These are phyloP conservation scores for Pseudogymnoascus sp. DNA, from an alignment of 2,329 filamentous ascomycete genomes.

Conservation along the genomic window DNA sequence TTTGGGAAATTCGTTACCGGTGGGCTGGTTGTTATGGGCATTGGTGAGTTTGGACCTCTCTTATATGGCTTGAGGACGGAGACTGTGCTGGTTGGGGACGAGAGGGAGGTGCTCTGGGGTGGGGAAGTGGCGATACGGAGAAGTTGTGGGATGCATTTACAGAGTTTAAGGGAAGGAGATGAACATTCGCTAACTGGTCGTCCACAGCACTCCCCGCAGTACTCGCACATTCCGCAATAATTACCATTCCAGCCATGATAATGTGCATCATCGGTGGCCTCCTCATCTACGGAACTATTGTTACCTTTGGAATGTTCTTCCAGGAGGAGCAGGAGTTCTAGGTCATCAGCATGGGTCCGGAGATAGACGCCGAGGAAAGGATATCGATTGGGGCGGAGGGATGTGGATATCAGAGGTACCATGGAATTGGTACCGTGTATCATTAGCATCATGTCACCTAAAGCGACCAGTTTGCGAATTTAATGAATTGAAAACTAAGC, in stretches of 20 bases:
- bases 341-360: background rate
- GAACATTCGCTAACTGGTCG: background rate
- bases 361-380: background rate
- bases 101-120: background rate
- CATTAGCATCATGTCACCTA: constrained; percentile 7
- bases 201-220: constrained; percentile 72
- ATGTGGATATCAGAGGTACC: background rate
- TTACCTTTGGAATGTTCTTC: constrained; percentile 98
- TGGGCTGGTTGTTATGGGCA: constrained; percentile 94
- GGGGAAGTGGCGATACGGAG: background rate
- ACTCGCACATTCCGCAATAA: constrained; percentile 79
- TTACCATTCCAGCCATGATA: constrained; percentile 75
- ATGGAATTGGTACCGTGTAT: background rate
- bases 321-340: constrained; percentile 94
- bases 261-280: constrained; percentile 93
- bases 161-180: background rate
- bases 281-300: constrained; percentile 95
- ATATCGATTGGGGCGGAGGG: background rate
- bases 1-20: constrained; percentile 91
- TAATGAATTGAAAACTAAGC: background rate
- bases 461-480: background rate
- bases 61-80: background rate
- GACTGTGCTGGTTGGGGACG: background rate
- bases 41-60: constrained; percentile 60
- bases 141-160: background rate